These are phyloP conservation scores for Adansonia madagascariensis DNA, from an alignment of 441 rosid species.

Conservation along the genomic window DNA sequence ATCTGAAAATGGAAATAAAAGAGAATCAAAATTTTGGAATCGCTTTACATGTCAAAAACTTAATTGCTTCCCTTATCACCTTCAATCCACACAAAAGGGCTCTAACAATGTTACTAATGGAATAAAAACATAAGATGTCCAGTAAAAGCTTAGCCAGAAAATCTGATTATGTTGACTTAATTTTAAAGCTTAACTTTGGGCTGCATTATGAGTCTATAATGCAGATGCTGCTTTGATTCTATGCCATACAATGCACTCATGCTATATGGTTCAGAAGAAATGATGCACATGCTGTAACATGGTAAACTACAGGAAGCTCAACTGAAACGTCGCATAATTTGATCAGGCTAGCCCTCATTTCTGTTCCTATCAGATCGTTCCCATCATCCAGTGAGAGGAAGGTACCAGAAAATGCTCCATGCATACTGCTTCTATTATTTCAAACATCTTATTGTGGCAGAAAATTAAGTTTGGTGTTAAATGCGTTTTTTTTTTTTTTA, in stretches of 20 bases:
- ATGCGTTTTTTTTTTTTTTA: neutral
- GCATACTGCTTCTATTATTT: neutral
- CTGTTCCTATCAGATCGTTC: neutral
- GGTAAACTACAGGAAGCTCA: neutral
- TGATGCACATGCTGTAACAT: neutral
- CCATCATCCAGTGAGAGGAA: neutral
- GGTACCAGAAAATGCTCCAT: neutral
- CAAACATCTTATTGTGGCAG: neutral
- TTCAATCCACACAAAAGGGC: neutral
- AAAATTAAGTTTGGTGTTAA: neutral
- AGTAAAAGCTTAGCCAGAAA: neutral
- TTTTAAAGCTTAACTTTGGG: neutral
- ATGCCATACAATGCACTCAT: neutral
- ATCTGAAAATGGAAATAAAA: conserved; percentile 34
- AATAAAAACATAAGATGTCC: neutral
- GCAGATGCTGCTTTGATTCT: neutral
- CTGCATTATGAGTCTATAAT: neutral
- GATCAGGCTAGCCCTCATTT: neutral
- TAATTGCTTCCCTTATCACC: conserved; percentile 8
- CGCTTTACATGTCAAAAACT: neutral
- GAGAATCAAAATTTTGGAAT: conserved; percentile 7
- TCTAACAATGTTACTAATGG: neutral
- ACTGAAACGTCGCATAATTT: neutral
- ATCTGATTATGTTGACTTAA: neutral
- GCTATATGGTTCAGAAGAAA: neutral